A percentile compares a stretch with the other conserved stretches of the same genome.
phyloP scores from a whole-genome alignment of 2,329 filamentous ascomycete species.

The Ophiostoma australiae region DNA sequence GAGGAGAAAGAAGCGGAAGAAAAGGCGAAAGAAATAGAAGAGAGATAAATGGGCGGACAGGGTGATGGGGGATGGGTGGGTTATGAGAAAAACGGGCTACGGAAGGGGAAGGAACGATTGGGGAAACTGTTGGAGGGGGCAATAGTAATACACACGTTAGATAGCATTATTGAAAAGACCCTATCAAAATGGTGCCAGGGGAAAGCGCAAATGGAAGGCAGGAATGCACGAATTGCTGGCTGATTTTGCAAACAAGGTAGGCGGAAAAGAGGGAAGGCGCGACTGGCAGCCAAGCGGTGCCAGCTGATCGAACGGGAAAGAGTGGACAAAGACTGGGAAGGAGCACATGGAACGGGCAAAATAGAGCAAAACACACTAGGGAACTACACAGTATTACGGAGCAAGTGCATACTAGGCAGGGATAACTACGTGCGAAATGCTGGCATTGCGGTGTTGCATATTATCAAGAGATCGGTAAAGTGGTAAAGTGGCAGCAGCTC shows the following conservation, averaged over 20 bases:
- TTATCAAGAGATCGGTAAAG: neutral
- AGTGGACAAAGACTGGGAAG: neutral
- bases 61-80: constrained; percentile 13
- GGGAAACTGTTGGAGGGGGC: constrained; percentile 7
- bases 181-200: neutral
- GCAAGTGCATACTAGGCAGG: neutral
- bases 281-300: neutral
- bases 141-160: neutral
- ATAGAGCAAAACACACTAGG: neutral
- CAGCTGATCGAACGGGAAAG: constrained; percentile 13
- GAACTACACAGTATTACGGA: neutral
- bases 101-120: neutral
- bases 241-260: constrained; percentile 5
- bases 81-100: constrained; percentile 17
- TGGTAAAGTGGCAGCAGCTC: neutral
- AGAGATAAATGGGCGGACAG: constrained; percentile 7
- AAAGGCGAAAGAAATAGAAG: constrained; percentile 22
- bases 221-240: constrained; percentile 11
- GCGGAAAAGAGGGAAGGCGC: neutral
- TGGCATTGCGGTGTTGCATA: neutral
- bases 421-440: constrained; percentile 7
- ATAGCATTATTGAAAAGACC: neutral
- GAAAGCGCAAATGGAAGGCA: neutral
- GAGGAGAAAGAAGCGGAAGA: constrained; percentile 7
- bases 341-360: constrained; percentile 5